These are phyloP conservation scores for Dothistroma pini DNA, from an alignment of 2,329 filamentous ascomycete genomes.

Conservation along the genomic window DNA sequence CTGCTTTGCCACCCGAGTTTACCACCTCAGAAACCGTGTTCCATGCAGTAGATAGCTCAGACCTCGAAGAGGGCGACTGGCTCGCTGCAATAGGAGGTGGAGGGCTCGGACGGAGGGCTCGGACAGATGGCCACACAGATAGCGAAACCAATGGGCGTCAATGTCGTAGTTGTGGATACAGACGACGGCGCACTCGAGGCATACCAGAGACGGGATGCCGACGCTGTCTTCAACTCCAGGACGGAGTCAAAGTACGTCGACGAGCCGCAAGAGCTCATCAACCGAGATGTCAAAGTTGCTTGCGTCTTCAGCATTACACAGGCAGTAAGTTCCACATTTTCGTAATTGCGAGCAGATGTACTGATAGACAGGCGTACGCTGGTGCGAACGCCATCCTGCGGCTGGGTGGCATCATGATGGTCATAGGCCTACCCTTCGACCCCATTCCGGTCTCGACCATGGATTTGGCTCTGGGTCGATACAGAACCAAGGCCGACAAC, in stretches of 20 bases:
- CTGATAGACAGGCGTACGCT: constrained; percentile 13
- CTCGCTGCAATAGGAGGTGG: constrained; percentile 18
- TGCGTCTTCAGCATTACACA: constrained; percentile 22
- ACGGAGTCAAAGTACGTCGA: constrained; percentile 11
- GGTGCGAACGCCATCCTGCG: constrained; percentile 15
- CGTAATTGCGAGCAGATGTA: too few species aligned
- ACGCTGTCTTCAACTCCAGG: constrained; percentile 19
- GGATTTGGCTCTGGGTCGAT: constrained; percentile 18
- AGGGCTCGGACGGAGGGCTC: too few species aligned
- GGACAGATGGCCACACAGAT: constrained; percentile 21
- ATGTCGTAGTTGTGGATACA: constrained; percentile 19
- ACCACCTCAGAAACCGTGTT: constrained; percentile 10
- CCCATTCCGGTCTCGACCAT: constrained; percentile 16
- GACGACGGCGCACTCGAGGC: constrained; percentile 20
- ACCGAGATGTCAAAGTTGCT: constrained; percentile 16
- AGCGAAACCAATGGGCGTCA: constrained; percentile 16
- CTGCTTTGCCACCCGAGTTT: background rate
- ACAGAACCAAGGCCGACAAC: constrained; percentile 21
- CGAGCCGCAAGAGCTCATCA: constrained; percentile 16
- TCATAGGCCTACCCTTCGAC: constrained; percentile 17
- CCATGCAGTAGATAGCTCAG: constrained; percentile 20
- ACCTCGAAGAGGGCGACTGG: constrained; percentile 19
- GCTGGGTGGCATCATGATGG: constrained; percentile 19
- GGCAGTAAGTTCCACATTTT: constrained; percentile 11
- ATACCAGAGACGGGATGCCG: constrained; percentile 18